Percentiles rank a stretch among this genome's conserved stretches.
Evolutionary conservation across 768 basidiomycete genomes (phyloP).

Genomic region (Termitomyces sp.): DNA sequence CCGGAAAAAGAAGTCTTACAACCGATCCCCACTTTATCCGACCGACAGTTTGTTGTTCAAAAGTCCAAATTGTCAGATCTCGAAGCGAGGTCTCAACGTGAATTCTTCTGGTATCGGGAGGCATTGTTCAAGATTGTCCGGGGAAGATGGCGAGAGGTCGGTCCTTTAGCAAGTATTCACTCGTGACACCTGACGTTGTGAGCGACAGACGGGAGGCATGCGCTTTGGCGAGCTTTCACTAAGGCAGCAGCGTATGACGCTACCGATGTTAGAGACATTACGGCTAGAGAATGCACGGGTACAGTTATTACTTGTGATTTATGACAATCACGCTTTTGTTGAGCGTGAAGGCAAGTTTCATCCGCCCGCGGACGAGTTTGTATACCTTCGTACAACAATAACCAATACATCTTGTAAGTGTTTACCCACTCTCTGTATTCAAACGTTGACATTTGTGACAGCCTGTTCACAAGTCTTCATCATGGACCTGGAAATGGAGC

Average conservation of each 20-base stretch:
- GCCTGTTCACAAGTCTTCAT: slow-evolving; percentile 48
- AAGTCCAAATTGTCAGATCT: slow-evolving; percentile 56
- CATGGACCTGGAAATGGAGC: slow-evolving; percentile 49
- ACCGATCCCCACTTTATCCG: slow-evolving; percentile 80
- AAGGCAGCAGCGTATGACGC: slow-evolving; percentile 70
- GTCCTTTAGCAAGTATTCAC: slow-evolving; percentile 12
- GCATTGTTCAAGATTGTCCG: slow-evolving; percentile 65
- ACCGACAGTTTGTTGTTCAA: slow-evolving; percentile 87
- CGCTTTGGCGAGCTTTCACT: slow-evolving; percentile 76
- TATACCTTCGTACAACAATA: slow-evolving; percentile 51
- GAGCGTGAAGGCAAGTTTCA: slow-evolving; percentile 38
- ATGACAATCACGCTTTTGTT: slow-evolving; percentile 20
- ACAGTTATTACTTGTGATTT: slow-evolving; percentile 41
- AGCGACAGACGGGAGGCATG: slow-evolving; percentile 64
- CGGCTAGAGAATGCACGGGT: slow-evolving; percentile 64
- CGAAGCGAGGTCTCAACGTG: slow-evolving; percentile 62
- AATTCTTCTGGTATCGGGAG: slow-evolving; percentile 96
- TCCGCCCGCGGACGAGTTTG: slow-evolving; percentile 55
- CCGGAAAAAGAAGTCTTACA: slow-evolving; percentile 48
- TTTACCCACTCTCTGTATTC: neutral
- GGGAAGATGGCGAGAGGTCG: slow-evolving; percentile 84
- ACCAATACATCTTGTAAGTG: slow-evolving; percentile 66
- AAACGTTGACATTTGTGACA: slow-evolving; percentile 20
- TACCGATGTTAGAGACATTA: slow-evolving; percentile 74
- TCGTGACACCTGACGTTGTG: neutral